Evolutionary conservation across 2,329 filamentous ascomycete genomes (phyloP).

Genomic region (Colletotrichum truncatum): DNA sequence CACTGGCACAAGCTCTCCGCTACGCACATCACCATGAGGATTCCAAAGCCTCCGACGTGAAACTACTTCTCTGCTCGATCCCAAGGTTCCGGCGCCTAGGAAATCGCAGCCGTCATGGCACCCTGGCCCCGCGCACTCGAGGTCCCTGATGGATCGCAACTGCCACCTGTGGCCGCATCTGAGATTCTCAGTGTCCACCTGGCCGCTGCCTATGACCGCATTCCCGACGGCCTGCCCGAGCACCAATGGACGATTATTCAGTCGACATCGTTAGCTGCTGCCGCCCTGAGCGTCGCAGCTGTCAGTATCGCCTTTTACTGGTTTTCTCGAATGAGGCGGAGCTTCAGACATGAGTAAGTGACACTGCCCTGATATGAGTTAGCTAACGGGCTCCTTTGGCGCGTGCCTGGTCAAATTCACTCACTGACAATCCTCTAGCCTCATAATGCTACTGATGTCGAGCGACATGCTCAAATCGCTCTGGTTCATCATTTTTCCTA

Average conservation of each 20-base stretch:
- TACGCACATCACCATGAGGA: conserved; percentile 22
- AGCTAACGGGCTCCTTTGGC: too few species aligned
- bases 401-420: too few species aligned
- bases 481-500: conserved; percentile 74
- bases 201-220: conserved; percentile 2
- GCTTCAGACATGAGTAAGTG: conserved; percentile 77
- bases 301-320: conserved; percentile 71
- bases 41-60: conserved; percentile 29
- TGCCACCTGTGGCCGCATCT: neutral
- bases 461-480: conserved; percentile 77
- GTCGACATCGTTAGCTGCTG: conserved; percentile 47
- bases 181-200: neutral
- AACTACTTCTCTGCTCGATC: neutral
- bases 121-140: conserved; percentile 14
- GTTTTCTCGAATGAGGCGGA: conserved; percentile 78
- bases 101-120: conserved; percentile 21
- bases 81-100: neutral
- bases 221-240: conserved; percentile 21
- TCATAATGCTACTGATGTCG: conserved; percentile 78
- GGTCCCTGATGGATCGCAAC: conserved; percentile 1
- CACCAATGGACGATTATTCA: conserved; percentile 27
- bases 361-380: neutral
- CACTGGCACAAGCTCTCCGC: neutral
- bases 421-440: conserved; percentile 51
- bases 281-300: conserved; percentile 64